Evolutionary conservation across 805 yeast species (phyloP).

Genomic region (Blastobotrys chiropterorum): DNA sequence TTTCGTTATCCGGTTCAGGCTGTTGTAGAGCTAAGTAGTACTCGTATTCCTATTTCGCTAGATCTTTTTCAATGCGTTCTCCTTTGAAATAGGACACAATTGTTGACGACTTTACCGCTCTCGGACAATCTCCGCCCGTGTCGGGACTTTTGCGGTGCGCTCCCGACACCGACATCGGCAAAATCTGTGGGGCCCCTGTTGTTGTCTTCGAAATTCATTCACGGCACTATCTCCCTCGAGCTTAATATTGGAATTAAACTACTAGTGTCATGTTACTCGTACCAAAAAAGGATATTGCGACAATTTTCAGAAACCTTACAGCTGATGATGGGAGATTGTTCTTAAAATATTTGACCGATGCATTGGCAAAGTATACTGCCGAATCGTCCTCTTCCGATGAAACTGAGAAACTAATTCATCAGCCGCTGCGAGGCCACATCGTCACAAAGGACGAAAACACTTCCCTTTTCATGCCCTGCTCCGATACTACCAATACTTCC

Average conservation of each 20-base stretch:
- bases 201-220: not conserved
- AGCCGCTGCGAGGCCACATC: conserved; percentile 3
- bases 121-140: not conserved
- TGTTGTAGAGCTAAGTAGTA: not conserved
- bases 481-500: conserved; percentile 1
- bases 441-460: conserved; percentile 1
- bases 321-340: not conserved
- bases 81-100: too few species aligned
- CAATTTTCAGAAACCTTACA: not conserved
- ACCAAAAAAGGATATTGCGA: not conserved
- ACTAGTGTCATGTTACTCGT: not conserved
- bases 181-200: too few species aligned
- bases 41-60: too few species aligned
- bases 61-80: too few species aligned
- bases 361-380: not conserved
- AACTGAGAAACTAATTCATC: not conserved
- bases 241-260: too few species aligned
- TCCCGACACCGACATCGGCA: not conserved
- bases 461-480: conserved; percentile 1
- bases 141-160: not conserved
- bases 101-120: too few species aligned
- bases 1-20: too few species aligned
- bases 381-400: not conserved
- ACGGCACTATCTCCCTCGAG: too few species aligned
- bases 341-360: not conserved